Evolutionary conservation across 768 basidiomycete genomes (phyloP), one percentile per base, ranked within the genome.

Genomic region (Russula vinacea): DNA sequence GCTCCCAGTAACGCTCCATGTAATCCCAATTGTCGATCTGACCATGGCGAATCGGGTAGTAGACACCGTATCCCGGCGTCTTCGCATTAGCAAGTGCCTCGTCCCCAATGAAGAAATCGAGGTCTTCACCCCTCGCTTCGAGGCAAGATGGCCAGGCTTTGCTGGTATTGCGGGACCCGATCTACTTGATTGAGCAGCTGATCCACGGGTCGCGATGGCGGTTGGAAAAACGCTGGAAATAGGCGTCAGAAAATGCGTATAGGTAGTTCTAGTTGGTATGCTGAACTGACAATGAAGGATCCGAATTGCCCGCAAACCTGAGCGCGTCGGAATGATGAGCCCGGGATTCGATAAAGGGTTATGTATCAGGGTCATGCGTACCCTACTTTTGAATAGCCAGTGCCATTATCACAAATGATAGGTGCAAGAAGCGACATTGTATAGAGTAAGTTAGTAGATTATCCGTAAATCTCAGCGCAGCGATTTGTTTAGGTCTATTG

Each of bases 1-100:
- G 96, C 75, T 97, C 94, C 97, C 97, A 99, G 77, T 94, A 98
- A 33, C 95, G 82, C 75, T 98, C 96, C 95, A 98, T 98, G 69
- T 97, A 87, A 74, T 95, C 93, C 93, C 93, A 95, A 71, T 97
- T 97, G 67, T 97, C 95, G 72, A 97, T 96, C 89, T 92, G 89
- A 29, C 96, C 96, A 72, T 98, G 97, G 60, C 92, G 84, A 72
- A 98, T 98, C 16, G 97, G 97, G 76, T 98, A 98, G 76, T 94
- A 89, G 4, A 99, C 84, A 26, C 90, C 87, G 76, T 98, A 99
- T 2, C 90, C 90, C 0, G 89, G 90, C 0, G 96, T 98, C 80
- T 94, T 98, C 44, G 89, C 87, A 73, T 98, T 98, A 19, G 92
- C 92, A 19, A 98, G 81, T 0, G 97, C 97, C 76, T 98, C 97